Conservation (phyloP, 2,329 filamentous ascomycete genomes). For the Colletotrichum trifolii region DNA sequence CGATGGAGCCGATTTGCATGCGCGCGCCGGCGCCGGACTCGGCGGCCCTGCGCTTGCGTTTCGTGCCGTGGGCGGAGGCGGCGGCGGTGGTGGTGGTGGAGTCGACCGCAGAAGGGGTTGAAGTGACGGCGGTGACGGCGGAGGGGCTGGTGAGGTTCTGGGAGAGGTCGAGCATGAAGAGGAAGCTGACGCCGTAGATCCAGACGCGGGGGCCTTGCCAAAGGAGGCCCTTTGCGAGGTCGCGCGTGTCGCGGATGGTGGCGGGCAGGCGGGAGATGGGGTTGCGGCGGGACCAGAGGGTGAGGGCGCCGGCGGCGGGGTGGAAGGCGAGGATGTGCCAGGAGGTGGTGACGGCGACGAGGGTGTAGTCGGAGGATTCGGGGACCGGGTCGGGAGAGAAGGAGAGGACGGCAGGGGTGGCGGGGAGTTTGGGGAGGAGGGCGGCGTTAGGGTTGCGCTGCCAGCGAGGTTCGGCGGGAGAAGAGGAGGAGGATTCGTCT, state of each 20-base stretch:
- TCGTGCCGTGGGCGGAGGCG: slow-evolving; percentile 49
- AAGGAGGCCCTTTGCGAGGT: slow-evolving; percentile 83
- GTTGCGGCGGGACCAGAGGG: slow-evolving; percentile 88
- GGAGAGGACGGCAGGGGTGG: slow-evolving; percentile 73
- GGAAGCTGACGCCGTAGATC: slow-evolving; percentile 86
- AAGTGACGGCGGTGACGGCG: slow-evolving; percentile 39
- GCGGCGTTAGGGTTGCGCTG: slow-evolving; percentile 76
- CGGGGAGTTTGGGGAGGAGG: slow-evolving; percentile 75
- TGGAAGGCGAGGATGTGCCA: slow-evolving; percentile 82
- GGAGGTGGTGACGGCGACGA: slow-evolving; percentile 65
- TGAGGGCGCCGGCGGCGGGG: slow-evolving; percentile 79
- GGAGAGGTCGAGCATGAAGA: slow-evolving; percentile 91
- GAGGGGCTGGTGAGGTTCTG: slow-evolving; percentile 68
- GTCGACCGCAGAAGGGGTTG: slow-evolving; percentile 13
- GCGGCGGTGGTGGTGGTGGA: too few species aligned
- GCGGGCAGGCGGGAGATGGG: slow-evolving; percentile 78
- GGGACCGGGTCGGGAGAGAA: slow-evolving; percentile 67
- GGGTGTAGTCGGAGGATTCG: slow-evolving; percentile 56
- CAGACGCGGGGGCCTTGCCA: slow-evolving; percentile 86
- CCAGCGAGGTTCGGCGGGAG: slow-evolving; percentile 72
- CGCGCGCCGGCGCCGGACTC: slow-evolving; percentile 64
- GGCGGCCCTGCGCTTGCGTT: slow-evolving; percentile 64
- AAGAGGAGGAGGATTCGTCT: slow-evolving; percentile 54
- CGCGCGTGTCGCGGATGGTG: slow-evolving; percentile 78
- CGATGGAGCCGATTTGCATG: slow-evolving; percentile 59